Conservation (phyloP, 345 rosid genomes). For the Heritiera fomes region DNA sequence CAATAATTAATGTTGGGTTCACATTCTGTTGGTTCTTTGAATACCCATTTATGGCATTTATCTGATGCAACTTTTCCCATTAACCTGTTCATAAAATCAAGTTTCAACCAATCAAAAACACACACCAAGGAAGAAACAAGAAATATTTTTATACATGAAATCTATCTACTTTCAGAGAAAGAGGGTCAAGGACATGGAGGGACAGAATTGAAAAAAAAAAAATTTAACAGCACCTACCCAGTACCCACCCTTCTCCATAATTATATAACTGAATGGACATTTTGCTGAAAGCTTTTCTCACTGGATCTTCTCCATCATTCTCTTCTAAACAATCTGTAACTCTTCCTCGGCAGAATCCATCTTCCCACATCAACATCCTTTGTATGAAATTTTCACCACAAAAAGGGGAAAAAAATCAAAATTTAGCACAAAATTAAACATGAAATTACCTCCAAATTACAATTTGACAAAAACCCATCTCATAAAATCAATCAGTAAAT, state of each 20-base stretch:
- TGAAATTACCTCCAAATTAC: neutral
- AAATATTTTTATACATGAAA: neutral
- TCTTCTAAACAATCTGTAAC: slow-evolving; percentile 77
- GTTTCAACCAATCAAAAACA: slow-evolving; percentile 18
- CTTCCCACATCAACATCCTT: slow-evolving; percentile 99
- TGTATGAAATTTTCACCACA: slow-evolving; percentile 16
- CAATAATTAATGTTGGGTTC: slow-evolving; percentile 96
- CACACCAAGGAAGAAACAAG: neutral
- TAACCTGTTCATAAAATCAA: slow-evolving; percentile 50
- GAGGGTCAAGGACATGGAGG: neutral
- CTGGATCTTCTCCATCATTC: slow-evolving; percentile 90
- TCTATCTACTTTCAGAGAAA: neutral
- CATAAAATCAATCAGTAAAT: neutral
- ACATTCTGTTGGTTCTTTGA: slow-evolving; percentile 93
- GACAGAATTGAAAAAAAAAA: slow-evolving; percentile 1
- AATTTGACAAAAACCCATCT: slow-evolving; percentile 22
- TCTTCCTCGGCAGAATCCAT: slow-evolving; percentile 89
- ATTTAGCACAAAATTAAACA: neutral
- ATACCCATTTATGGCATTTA: slow-evolving; percentile 99
- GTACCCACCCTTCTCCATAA: slow-evolving; percentile 99
- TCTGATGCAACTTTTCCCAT: slow-evolving; percentile 99
- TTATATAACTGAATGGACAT: slow-evolving; percentile 99
- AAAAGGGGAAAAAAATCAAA: neutral
- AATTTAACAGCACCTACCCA: slow-evolving; percentile 74
- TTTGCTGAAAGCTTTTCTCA: slow-evolving; percentile 98